Conservation (phyloP, 2,329 filamentous ascomycete genomes). For the Penicillium sp. region DNA sequence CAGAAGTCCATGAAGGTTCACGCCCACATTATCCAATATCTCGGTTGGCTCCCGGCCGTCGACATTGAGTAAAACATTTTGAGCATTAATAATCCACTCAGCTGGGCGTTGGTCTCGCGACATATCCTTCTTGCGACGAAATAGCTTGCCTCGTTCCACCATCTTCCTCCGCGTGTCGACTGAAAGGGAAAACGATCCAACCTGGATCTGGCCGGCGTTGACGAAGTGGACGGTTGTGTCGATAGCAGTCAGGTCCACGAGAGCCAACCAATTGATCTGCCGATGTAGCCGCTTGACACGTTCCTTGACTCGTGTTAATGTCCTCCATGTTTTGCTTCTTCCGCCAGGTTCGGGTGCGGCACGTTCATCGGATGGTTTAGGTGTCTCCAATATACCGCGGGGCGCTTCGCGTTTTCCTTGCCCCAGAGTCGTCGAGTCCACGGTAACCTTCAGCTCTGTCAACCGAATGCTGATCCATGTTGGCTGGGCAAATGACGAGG, state of each 20-base stretch:
- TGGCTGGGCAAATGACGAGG: slow-evolving; percentile 93
- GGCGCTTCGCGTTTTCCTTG: slow-evolving; percentile 25
- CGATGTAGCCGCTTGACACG: slow-evolving; percentile 81
- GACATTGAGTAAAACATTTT: slow-evolving; percentile 84
- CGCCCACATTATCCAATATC: slow-evolving; percentile 78
- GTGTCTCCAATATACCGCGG: slow-evolving; percentile 23
- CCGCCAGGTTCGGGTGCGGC: slow-evolving; percentile 38
- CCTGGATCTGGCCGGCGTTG: slow-evolving; percentile 79
- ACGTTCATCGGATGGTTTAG: slow-evolving; percentile 27
- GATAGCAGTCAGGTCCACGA: slow-evolving; percentile 84
- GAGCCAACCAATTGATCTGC: slow-evolving; percentile 81
- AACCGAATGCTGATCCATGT: slow-evolving; percentile 93
- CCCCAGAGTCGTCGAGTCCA: slow-evolving; percentile 68
- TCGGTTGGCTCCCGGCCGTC: slow-evolving; percentile 83
- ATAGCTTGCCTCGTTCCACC: slow-evolving; percentile 84
- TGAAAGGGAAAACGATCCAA: slow-evolving; percentile 79
- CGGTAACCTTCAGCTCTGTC: slow-evolving; percentile 77
- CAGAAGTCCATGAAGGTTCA: slow-evolving; percentile 89
- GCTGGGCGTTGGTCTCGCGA: slow-evolving; percentile 69
- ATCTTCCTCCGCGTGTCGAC: slow-evolving; percentile 91
- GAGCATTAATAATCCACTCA: slow-evolving; percentile 87
- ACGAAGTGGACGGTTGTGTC: slow-evolving; percentile 75
- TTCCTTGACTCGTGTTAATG: slow-evolving; percentile 76
- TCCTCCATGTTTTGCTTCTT: slow-evolving; percentile 72
- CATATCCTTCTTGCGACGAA: slow-evolving; percentile 72